These are phyloP conservation scores for Lactifluus echinatus DNA, from an alignment of 768 basidiomycete genomes.

Conservation along the genomic window DNA sequence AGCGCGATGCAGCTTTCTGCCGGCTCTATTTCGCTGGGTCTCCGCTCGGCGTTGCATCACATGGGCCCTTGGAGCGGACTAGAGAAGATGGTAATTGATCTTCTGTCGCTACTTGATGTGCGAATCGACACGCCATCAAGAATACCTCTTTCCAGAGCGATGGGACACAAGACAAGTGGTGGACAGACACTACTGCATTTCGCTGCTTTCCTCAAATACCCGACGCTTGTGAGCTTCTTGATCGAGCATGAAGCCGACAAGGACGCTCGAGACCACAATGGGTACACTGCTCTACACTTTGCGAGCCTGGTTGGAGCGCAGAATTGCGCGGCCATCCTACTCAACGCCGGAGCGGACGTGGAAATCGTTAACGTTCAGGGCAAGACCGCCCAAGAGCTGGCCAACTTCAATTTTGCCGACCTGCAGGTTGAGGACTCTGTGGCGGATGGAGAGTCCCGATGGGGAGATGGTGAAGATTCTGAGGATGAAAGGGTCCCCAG, in stretches of 20 bases:
- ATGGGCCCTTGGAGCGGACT: slow-evolving; percentile 53
- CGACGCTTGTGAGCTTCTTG: slow-evolving; percentile 61
- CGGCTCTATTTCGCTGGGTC: slow-evolving; percentile 38
- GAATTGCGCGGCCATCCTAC: slow-evolving; percentile 54
- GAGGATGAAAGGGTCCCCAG: slow-evolving; percentile 31
- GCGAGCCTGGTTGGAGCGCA: slow-evolving; percentile 59
- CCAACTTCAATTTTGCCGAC: slow-evolving; percentile 38
- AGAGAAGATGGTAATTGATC: slow-evolving; percentile 64
- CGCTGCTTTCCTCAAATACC: slow-evolving; percentile 70
- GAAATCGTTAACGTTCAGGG: slow-evolving; percentile 69
- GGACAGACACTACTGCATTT: slow-evolving; percentile 90
- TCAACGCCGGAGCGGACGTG: slow-evolving; percentile 73
- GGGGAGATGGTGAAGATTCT: slow-evolving; percentile 63
- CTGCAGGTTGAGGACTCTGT: slow-evolving; percentile 25
- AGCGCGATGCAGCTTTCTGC: slow-evolving; percentile 40
- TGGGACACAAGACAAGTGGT: slow-evolving; percentile 61
- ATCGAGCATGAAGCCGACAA: slow-evolving; percentile 65
- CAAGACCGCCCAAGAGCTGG: slow-evolving; percentile 58
- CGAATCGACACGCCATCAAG: slow-evolving; percentile 37
- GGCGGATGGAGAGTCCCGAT: slow-evolving; percentile 47
- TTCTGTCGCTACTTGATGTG: slow-evolving; percentile 71
- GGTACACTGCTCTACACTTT: slow-evolving; percentile 84
- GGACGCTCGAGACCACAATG: slow-evolving; percentile 82
- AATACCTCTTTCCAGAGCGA: slow-evolving; percentile 41
- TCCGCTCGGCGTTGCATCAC: slow-evolving; percentile 50